Percentiles rank a stretch among this genome's conserved stretches.
phyloP scores from a whole-genome alignment of 2,329 filamentous ascomycete genomes.

The Trichophyton benhamiae region DNA sequence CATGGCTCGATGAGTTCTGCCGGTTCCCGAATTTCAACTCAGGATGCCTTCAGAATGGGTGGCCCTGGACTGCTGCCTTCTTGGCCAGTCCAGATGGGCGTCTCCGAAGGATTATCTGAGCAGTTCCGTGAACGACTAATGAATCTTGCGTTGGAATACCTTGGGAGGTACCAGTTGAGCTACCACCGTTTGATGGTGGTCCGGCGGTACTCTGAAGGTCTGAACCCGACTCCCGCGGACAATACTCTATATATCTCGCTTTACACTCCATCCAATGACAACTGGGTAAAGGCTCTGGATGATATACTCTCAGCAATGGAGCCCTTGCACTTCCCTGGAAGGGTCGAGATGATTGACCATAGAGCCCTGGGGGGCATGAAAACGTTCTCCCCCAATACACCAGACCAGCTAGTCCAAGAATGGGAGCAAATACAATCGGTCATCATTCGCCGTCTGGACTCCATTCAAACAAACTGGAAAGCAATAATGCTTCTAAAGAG shows the following conservation, averaged over 20 bases:
- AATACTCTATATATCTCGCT: slow-evolving; percentile 4
- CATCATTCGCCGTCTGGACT: neutral
- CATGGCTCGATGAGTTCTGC: neutral
- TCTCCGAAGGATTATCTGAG: neutral
- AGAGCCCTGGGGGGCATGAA: neutral
- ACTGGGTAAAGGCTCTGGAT: neutral
- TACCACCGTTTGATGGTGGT: neutral
- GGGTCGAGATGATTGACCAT: slow-evolving; percentile 2
- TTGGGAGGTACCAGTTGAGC: neutral
- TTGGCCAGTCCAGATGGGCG: neutral
- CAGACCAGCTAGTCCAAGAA: neutral
- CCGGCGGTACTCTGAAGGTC: neutral
- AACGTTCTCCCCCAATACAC: neutral
- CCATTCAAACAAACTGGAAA: neutral
- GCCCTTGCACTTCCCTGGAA: neutral
- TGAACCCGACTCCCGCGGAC: neutral
- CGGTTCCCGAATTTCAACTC: neutral
- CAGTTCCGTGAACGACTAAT: neutral
- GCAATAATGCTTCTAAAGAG: neutral
- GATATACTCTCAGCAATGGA: neutral
- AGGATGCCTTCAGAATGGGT: neutral
- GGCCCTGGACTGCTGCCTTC: slow-evolving; percentile 1
- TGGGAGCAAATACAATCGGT: neutral
- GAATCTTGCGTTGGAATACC: neutral
- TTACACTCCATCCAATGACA: neutral